Evolutionary conservation across 768 basidiomycete species (phyloP), one percentile per base, ranked within the genome.

Genomic region (Daedaleopsis nitida): DNA sequence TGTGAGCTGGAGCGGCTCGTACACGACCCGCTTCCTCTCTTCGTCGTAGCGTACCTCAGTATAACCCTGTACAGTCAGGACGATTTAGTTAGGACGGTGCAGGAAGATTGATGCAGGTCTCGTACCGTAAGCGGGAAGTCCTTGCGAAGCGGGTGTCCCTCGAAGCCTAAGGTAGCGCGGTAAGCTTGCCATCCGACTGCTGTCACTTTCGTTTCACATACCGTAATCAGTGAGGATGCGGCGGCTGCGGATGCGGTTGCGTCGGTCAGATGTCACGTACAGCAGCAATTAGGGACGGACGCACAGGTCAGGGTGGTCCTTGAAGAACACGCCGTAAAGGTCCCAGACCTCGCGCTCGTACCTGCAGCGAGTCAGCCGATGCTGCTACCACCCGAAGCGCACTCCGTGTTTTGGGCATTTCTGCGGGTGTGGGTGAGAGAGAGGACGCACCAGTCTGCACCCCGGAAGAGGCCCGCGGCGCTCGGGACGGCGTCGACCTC

Each of bases 261-360:
- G 34, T 54, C 27, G 60, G 52, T 35, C 35, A 60, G 61, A 70
- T 59, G 71, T 52, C 59, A 66, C 14, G 68, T 55, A 39, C 42
- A 35, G 59, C 54, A 23, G 27, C 23, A 35, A 42, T 44, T 50
- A 47, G 35, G 38, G 32, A 45, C 14, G 35, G 17, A 84, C 92
- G 68, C 72, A 95, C 91, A 99, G 83, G 75, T 99, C 97, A 21
- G 97, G 97, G 76, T 99, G 97, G 52, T 87, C 90, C 63, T 86
- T 86, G 81, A 99, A 99, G 82, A 94, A 97, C 50, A 99, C 91
- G 48, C 97, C 97, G 71, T 81, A 99, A 75, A 99, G 83, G 78
- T 99, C 97, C 96, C 96, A 99, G 32, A 92, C 88, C 76, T 99
- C 97, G 60, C 97, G 83, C 76, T 99, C 97, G 73, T 97, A 98